Percentiles rank a stretch among this genome's conserved stretches.
phyloP scores from a whole-genome alignment of 2,329 filamentous ascomycete species.

The Tympanopsis confertula region DNA sequence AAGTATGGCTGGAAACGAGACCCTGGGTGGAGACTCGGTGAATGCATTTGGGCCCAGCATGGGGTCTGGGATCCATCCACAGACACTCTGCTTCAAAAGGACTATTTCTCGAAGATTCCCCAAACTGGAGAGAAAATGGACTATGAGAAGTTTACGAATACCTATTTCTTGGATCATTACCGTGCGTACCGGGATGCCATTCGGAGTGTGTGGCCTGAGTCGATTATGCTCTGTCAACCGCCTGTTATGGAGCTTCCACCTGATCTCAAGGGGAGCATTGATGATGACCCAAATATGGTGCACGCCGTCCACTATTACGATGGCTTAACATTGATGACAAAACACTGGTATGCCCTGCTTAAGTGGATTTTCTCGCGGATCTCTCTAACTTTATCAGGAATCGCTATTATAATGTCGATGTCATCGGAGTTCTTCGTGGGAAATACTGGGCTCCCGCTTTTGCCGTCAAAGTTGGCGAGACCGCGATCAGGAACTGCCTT shows the following conservation, averaged over 20 bases:
- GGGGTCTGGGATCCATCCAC: constrained; percentile 9
- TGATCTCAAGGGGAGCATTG: constrained; percentile 4
- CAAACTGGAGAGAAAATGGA: constrained; percentile 2
- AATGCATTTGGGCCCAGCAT: constrained; percentile 13
- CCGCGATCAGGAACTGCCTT: constrained; percentile 8
- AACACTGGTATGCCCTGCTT: constrained; percentile 11
- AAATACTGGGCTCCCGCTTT: constrained; percentile 8
- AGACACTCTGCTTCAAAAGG: constrained; percentile 7
- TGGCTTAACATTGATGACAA: constrained; percentile 10
- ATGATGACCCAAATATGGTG: constrained; percentile 3
- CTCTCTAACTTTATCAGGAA: not conserved
- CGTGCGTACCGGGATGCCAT: constrained; percentile 6
- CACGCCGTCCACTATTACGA: constrained; percentile 13
- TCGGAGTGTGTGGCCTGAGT: constrained; percentile 4
- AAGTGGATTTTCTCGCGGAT: too few species aligned
- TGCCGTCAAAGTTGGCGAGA: constrained; percentile 8
- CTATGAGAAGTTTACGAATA: constrained; percentile 7
- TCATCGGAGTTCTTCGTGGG: constrained; percentile 10
- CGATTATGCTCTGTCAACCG: constrained; percentile 9
- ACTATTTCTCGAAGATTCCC: constrained; percentile 9
- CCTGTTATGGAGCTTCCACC: constrained; percentile 9
- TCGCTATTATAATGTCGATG: constrained; percentile 10
- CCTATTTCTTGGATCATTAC: constrained; percentile 10
- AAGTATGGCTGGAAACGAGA: constrained; percentile 9
- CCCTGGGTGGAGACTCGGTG: constrained; percentile 7